These are phyloP conservation scores for Linnemannia hyalina DNA, from an alignment of 192 early-diverging fungal genomes.

Conservation along the genomic window DNA sequence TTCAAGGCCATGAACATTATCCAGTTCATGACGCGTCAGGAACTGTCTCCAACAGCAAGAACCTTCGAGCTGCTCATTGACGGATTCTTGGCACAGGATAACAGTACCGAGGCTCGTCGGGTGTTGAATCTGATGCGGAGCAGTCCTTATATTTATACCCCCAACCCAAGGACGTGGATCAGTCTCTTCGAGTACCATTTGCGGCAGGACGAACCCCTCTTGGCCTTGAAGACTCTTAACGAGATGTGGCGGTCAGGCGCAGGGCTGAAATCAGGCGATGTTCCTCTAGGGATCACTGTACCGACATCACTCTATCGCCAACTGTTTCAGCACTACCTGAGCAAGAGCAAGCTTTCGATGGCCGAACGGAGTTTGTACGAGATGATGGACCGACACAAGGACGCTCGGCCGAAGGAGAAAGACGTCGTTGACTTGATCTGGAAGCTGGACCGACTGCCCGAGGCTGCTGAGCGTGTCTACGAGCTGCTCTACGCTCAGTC, in stretches of 20 bases:
- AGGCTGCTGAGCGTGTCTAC: slow-evolving; percentile 46
- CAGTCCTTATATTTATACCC: slow-evolving; percentile 39
- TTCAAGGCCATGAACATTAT: slow-evolving; percentile 32
- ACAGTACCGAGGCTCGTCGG: slow-evolving; percentile 15
- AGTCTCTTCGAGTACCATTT: slow-evolving; percentile 45
- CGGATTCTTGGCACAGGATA: slow-evolving; percentile 30
- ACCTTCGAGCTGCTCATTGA: slow-evolving; percentile 34
- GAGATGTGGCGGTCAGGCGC: slow-evolving; percentile 24
- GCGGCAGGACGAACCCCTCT: neutral
- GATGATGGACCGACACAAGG: slow-evolving; percentile 31
- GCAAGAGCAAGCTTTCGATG: slow-evolving; percentile 11
- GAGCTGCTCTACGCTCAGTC: slow-evolving; percentile 43
- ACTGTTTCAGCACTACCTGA: slow-evolving; percentile 37
- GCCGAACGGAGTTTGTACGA: slow-evolving; percentile 43
- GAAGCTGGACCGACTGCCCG: slow-evolving; percentile 25
- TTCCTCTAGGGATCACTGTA: neutral
- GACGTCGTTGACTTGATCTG: slow-evolving; percentile 49
- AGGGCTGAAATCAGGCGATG: neutral
- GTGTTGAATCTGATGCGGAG: slow-evolving; percentile 22
- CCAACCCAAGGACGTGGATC: slow-evolving; percentile 34
- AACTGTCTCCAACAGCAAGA: slow-evolving; percentile 9
- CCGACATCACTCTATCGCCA: slow-evolving; percentile 27
- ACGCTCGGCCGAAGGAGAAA: slow-evolving; percentile 9
- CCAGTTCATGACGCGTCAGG: slow-evolving; percentile 26
- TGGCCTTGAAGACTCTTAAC: slow-evolving; percentile 25